A percentile compares a stretch with the other conserved stretches of the same genome.
These are phyloP conservation scores for Ilex paraguariensis DNA, from an alignment of 305 asterid species.

Conservation along the genomic window DNA sequence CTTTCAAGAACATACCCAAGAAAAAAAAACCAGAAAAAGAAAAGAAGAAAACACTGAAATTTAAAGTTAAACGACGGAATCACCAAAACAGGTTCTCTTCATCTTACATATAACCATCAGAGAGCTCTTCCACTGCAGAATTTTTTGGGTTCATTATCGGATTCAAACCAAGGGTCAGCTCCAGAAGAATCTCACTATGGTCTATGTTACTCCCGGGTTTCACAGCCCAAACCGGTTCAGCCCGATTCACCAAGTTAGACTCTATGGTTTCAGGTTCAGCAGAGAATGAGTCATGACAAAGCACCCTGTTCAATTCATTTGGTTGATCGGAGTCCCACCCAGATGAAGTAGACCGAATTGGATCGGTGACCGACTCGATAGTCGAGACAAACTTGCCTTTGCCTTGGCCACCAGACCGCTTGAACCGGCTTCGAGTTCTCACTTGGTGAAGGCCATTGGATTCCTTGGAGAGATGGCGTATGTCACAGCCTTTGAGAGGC, in stretches of 20 bases:
- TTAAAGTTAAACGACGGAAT: too few relatives aligned
- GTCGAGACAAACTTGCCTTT: conserved; percentile 2
- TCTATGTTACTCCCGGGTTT: conserved; percentile 19
- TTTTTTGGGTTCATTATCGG: conserved; percentile 10
- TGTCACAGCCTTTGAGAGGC: conserved; percentile 49
- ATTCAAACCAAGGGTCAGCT: conserved; percentile 47
- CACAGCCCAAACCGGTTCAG: conserved; percentile 11
- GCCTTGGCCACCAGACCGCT: conserved; percentile 25
- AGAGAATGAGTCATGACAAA: conserved; percentile 55
- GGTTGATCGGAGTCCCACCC: background rate
- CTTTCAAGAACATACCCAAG: too few relatives aligned
- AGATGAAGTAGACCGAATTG: background rate
- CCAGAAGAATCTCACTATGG: conserved; percentile 36
- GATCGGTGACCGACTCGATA: background rate
- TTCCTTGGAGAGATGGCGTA: conserved; percentile 56
- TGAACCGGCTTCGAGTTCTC: conserved; percentile 37
- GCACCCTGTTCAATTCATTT: conserved; percentile 24
- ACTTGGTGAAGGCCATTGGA: conserved; percentile 21
- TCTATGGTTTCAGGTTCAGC: conserved; percentile 56
- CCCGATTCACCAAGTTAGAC: conserved; percentile 24
- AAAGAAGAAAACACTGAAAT: too few relatives aligned
- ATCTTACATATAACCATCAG: conserved; percentile 17
- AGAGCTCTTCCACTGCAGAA: conserved; percentile 21
- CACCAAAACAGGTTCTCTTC: background rate
- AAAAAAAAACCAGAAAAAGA: too few relatives aligned